Conservation (phyloP, 2,329 filamentous ascomycete genomes). For the Colletotrichum sp. region DNA sequence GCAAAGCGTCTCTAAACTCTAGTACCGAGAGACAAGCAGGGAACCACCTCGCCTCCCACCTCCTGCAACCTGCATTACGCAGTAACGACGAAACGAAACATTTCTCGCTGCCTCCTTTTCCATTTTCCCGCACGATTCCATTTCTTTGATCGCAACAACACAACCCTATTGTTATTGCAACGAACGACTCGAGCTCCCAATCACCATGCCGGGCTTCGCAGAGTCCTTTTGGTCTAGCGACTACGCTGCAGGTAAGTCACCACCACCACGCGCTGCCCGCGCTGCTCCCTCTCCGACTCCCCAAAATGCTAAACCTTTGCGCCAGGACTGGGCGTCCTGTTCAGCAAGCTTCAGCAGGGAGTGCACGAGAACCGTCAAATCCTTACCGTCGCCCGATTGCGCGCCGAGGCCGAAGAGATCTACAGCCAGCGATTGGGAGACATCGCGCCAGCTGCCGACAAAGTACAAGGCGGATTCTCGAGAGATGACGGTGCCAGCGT, state of each 20-base stretch:
- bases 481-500: slow-evolving; percentile 96
- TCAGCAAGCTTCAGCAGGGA: slow-evolving; percentile 95
- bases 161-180: not conserved
- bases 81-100: slow-evolving; percentile 23
- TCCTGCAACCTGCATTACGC: slow-evolving; percentile 13
- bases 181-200: not conserved
- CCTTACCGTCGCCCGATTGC: slow-evolving; percentile 88
- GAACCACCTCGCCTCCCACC: not conserved
- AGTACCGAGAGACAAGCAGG: not conserved
- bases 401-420: slow-evolving; percentile 91
- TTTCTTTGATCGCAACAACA: not conserved
- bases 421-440: slow-evolving; percentile 84
- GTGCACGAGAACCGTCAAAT: slow-evolving; percentile 95
- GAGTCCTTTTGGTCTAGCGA: slow-evolving; percentile 98
- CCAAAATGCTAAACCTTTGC: not conserved
- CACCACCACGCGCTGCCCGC: not conserved
- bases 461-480: slow-evolving; percentile 81
- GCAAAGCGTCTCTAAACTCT: slow-evolving; percentile 4
- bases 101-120: slow-evolving; percentile 10
- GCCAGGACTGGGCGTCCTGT: slow-evolving; percentile 85
- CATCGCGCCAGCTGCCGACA: slow-evolving; percentile 83
- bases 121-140: not conserved
- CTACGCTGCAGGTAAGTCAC: slow-evolving; percentile 83
- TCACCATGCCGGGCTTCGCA: slow-evolving; percentile 83
- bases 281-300: not conserved